Base-by-base conservation (phyloP, 495 filamentous ascomycete species). In the Podospora australis region DNA sequence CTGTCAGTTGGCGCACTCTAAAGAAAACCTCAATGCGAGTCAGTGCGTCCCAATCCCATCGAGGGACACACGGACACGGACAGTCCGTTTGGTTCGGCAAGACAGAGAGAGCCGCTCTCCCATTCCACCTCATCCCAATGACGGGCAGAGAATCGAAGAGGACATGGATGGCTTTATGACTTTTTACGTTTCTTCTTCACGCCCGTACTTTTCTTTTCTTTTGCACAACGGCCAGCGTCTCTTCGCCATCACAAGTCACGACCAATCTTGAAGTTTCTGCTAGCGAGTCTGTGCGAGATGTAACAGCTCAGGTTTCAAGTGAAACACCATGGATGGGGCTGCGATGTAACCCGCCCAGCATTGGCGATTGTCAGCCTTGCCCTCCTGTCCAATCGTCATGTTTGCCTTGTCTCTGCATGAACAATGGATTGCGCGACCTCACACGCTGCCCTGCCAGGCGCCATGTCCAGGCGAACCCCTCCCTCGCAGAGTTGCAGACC, bases 301-400 rank as follows among this genome's bases (percentile, higher is more conserved):
- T 53, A 54, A 66, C 65, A 50, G 42, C 50, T 53, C 36, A 34
- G 51, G 65, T 65, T 65, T 67, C 65, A 59, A 43, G 54, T 65
- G 66, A 69, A 69, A 69, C 66, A 56, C 48, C 39, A 26, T n/a
- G 55, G 53, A 48, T 35, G 48, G 53, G 57, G 61, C 29, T 32
- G 1, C 52, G 50, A 38, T 44, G 54, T 55, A 56, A 42, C 53
- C n/a, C 40, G 45, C 44, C 25, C 24, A 49, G 50, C 48, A 21
- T 35, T 35, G 45, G 46, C 49, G 54, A n/a, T 53, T 55, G 56
- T 53, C 59, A 65, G 63, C 63, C 65, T 68, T 58, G 65, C 52
- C 22, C 8, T n/a, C 13, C 23, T 32, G 17, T 7, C 65, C 65
- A 67, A 65, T 65, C 43, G 38, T 9, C 1, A 0, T 1, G n/a